Evolutionary conservation across 2,329 filamentous ascomycete genomes (phyloP).

Genomic region (Colletotrichum theobromicola): DNA sequence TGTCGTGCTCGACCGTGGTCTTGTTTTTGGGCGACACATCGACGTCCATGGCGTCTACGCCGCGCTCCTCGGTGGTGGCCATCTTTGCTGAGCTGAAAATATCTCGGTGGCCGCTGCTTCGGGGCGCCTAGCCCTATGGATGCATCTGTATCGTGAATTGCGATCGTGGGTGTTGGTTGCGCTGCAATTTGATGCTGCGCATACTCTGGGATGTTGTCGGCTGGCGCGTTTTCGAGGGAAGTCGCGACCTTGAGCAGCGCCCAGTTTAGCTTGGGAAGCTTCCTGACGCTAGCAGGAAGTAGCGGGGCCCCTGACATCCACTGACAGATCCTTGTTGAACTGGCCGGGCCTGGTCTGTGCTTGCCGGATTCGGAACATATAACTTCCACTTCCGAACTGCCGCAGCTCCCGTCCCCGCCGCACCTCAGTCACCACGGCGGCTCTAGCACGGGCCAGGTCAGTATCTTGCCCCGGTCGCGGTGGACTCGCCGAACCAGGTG

Average conservation of each 20-base stretch:
- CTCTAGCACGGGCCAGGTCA: neutral
- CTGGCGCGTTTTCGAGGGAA: constrained; percentile 10
- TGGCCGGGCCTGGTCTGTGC: neutral
- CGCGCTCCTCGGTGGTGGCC: constrained; percentile 22
- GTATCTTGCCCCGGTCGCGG: neutral
- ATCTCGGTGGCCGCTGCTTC: neutral
- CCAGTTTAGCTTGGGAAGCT: constrained; percentile 17
- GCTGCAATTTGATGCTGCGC: neutral
- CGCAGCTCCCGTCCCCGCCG: no score
- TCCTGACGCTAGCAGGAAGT: neutral
- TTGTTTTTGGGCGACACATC: constrained; percentile 40
- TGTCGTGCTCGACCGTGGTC: constrained; percentile 31
- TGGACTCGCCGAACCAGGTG: neutral
- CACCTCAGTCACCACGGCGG: no score
- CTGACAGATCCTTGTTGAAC: constrained; percentile 1
- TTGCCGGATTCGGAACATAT: neutral
- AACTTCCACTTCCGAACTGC: neutral
- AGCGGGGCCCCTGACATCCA: constrained; percentile 8
- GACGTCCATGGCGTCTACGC: constrained; percentile 31
- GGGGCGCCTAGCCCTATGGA: neutral
- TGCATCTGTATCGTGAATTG: neutral
- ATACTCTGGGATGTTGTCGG: constrained; percentile 8
- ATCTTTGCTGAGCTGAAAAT: constrained; percentile 14
- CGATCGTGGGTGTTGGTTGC: neutral
- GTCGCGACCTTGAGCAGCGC: constrained; percentile 8